Evolutionary conservation across 2,329 filamentous ascomycete genomes (phyloP), one percentile per base, ranked within the genome.

Genomic region (Chaetomium sp.): DNA sequence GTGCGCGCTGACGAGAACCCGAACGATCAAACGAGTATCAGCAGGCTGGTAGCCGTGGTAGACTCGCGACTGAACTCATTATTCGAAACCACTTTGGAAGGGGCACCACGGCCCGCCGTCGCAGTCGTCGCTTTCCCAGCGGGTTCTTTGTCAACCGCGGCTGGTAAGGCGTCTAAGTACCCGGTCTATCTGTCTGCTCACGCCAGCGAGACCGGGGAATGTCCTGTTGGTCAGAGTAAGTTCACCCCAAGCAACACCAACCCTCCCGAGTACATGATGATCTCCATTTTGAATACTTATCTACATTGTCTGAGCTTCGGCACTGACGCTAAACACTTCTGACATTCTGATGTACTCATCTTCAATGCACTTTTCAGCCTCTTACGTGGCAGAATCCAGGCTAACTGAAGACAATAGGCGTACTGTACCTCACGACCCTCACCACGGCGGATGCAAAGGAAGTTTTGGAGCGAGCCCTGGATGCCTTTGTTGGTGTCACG

Each of bases 271-370:
- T 83, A 79, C 84, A 90, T 93, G 94, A 97, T 98, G 93, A 97
- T 83, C 79, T 79, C 85, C 80, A 78, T 79, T 82, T 83, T 79
- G 85, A 96, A 95, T 92, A 93, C 93, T 98, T 98, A 98, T 97
- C 94, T 97, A 98, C 94, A 97, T 98, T 98, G 93, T 91, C 94
- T 93, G 94, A 96, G 90, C 65, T 81, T 78, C 84, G 85, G 80
- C 81, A 74, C 90, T 96, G 93, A 96, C 88, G 93, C 95, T 85
- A 85, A 83, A 83, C 83, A 85, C 85, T 87, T 93, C 90, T 94
- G 89, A 94, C 88, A 92, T 89, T 81, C 92, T 96, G 92, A 96
- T 87, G 80, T 81, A 80, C 78, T 73, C 63, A 35, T 67, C 61
- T 68, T 55, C 27, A 59, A 33, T 61, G 23, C 55, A 38, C 54